Conservation (phyloP, 2,329 filamentous ascomycete genomes). For the Aspergillus carbonarius region DNA sequence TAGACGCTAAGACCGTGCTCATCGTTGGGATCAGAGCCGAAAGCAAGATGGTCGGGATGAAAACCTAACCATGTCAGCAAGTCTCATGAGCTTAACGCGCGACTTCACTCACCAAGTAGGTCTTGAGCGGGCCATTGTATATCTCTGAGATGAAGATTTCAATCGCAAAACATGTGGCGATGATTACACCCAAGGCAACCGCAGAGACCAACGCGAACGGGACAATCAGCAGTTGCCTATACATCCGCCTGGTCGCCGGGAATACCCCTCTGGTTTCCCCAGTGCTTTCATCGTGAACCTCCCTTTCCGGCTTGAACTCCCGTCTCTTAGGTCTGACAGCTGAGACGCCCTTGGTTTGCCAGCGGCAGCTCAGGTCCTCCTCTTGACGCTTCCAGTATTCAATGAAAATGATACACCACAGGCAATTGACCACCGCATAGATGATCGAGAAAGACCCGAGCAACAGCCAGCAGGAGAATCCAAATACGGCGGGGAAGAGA, state of each 20-base stretch:
- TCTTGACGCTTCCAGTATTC: conserved; percentile 98
- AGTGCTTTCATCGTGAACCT: conserved; percentile 75
- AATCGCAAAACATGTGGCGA: conserved; percentile 85
- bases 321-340: conserved; percentile 74
- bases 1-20: conserved; percentile 72
- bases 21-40: conserved; percentile 79
- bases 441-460: conserved; percentile 80
- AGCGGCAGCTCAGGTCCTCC: conserved; percentile 80
- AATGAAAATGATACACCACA: conserved; percentile 88
- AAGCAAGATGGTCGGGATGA: conserved; percentile 84
- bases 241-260: conserved; percentile 72
- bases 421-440: conserved; percentile 79
- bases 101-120: conserved; percentile 64
- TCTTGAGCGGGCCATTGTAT: conserved; percentile 86
- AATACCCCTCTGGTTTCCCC: conserved; percentile 78
- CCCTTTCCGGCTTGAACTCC: conserved; percentile 77
- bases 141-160: conserved; percentile 97
- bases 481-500: conserved; percentile 76
- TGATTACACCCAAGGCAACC: conserved; percentile 75
- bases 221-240: conserved; percentile 78
- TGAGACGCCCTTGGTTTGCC: conserved; percentile 86
- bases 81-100: not conserved
- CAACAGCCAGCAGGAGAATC: conserved; percentile 75
- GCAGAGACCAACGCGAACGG: conserved; percentile 82
- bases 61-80: conserved; percentile 56